A percentile compares a stretch with the other conserved stretches of the same genome.
Evolutionary conservation across 768 basidiomycete species (phyloP).

Genomic region (Tremella fuciformis): DNA sequence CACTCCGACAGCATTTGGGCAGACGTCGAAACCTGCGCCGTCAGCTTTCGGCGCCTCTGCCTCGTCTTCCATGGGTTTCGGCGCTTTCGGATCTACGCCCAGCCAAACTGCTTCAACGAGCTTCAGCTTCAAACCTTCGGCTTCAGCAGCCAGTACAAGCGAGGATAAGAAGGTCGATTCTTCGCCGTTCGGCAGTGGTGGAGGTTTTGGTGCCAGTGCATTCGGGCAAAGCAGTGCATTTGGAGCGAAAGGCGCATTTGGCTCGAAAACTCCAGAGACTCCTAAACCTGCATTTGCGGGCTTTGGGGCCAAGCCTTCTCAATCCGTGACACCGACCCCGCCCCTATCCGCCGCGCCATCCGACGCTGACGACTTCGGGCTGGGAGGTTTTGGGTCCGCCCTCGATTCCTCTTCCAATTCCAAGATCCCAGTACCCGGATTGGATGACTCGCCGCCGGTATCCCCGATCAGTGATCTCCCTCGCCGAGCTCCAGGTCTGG

Average conservation of each 20-base stretch:
- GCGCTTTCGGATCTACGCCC: conserved; percentile 19
- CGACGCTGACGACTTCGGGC: conserved; percentile 30
- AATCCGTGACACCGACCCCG: conserved; percentile 6
- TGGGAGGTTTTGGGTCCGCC: conserved; percentile 41
- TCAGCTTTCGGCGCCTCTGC: conserved; percentile 15
- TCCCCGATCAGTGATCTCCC: conserved; percentile 21
- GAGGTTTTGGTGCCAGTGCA: conserved; percentile 29
- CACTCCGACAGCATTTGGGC: not conserved
- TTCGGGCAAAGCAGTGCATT: conserved; percentile 26
- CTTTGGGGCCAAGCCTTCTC: conserved; percentile 35
- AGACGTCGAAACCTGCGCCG: conserved; percentile 4
- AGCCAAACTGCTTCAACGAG: conserved; percentile 11
- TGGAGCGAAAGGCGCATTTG: conserved; percentile 15
- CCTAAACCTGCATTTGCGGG: conserved; percentile 20
- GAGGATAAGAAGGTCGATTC: not conserved
- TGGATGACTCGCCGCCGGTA: conserved; percentile 36
- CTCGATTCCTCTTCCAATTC: conserved; percentile 22
- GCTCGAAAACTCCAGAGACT: conserved; percentile 8
- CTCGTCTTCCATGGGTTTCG: conserved; percentile 22
- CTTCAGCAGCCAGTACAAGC: conserved; percentile 4
- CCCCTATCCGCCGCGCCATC: not conserved
- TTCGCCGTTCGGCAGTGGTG: conserved; percentile 19
- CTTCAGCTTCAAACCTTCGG: conserved; percentile 12
- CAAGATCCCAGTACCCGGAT: conserved; percentile 25
- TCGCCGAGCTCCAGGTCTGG: conserved; percentile 22